Conservation (phyloP, 495 filamentous ascomycete species). For the Penicillium egyptiacum region DNA sequence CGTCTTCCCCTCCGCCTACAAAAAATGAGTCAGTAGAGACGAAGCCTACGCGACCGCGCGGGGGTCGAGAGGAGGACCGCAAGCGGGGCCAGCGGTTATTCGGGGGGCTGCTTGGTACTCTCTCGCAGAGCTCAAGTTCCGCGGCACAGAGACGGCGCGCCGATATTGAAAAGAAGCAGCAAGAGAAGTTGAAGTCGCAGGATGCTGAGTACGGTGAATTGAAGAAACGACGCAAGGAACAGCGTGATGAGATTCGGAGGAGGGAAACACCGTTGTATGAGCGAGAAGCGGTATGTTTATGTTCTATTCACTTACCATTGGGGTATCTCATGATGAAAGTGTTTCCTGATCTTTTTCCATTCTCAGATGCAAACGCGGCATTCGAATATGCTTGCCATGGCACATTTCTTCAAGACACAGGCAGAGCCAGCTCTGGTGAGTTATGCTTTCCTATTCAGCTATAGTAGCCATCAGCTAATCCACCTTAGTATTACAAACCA, state of each 20-base stretch:
- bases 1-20: constrained; percentile 12
- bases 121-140: constrained; percentile 71
- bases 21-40: constrained; percentile 38
- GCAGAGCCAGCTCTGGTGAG: constrained; percentile 76
- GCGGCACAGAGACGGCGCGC: constrained; percentile 73
- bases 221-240: constrained; percentile 61
- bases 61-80: constrained; percentile 66
- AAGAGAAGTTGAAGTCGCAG: constrained; percentile 76
- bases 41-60: constrained; percentile 46
- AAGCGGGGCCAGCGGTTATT: constrained; percentile 87
- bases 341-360: neutral
- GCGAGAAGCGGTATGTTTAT: constrained; percentile 68
- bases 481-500: constrained; percentile 78
- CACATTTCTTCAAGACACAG: constrained; percentile 72
- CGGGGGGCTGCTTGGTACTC: constrained; percentile 81
- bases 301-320: constrained; percentile 30
- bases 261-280: constrained; percentile 76
- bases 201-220: constrained; percentile 69
- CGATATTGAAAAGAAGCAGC: constrained; percentile 88
- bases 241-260: constrained; percentile 57
- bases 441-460: constrained; percentile 3
- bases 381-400: constrained; percentile 66
- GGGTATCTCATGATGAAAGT: neutral
- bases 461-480: constrained; percentile 8
- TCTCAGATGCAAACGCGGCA: constrained; percentile 79